Base-by-base conservation (phyloP, 805 yeast species). In the Wickerhamiella sergipiensis region DNA sequence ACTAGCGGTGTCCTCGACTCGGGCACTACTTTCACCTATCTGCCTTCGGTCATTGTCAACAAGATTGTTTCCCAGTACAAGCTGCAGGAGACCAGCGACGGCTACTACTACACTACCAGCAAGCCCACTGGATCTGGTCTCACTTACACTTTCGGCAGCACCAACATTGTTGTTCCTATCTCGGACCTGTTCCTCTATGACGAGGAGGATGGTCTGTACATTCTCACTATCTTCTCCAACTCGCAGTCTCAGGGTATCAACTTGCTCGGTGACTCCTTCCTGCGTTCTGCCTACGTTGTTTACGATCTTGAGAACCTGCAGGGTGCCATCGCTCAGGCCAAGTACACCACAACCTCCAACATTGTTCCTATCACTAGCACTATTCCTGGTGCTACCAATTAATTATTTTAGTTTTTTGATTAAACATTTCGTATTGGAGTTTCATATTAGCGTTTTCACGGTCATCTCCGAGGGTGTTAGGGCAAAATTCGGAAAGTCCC, bases 211-310 rank as follows among this genome's bases (percentile, higher is more conserved):
- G 49, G 49, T 5, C n/a, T 36, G 1, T 18, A 44, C 22, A 22
- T 42, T n/a, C 50, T 52, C 10, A 43, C 53, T 10, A 45, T 50
- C n/a, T 47, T 59, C n/a, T 57, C 59, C 15, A 29, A 43, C 24
- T 19, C 48, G 10, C 46, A 62, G 23, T 44, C 50, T 54, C 24
- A 62, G 67, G 50, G 50, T 45, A 42, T 48, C 43, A 67, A 43
- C 21, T 43, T 55, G 38, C 67, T 81, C 43, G 90, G 89, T 21
- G 86, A 80, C 61, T 71, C 74, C 49, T 74, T 83, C 61, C 67
- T 83, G 52, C 71, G 83, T 52, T 71, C 75, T 40, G 81, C 81
- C 5, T 83, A 83, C 61, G 73, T 78, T 21, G 85, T 81, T 15
- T 79, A 75, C 63, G 83, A 83, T 60, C 66, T 81, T 50, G 85